Evolutionary conservation across 1,284 basidiomycete species (phyloP), one percentile per base, ranked within the genome.

Genomic region (Fereydounia khargensis): DNA sequence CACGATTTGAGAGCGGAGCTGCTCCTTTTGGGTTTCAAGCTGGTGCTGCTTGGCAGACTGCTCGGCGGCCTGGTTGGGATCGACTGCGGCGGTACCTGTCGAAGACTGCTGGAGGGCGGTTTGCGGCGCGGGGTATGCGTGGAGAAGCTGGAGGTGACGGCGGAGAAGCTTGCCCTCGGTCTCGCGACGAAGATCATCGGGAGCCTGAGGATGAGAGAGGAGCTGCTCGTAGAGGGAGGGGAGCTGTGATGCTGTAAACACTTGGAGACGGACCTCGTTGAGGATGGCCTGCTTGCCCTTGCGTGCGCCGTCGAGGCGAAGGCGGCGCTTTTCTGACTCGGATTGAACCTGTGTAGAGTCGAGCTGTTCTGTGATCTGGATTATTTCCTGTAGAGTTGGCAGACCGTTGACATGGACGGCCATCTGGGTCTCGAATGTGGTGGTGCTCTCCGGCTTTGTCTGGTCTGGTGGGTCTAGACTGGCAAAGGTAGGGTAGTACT

Each of bases 381-480:
- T 42, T 17, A 76, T 55, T 32, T 76, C 70, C 3, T 45, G 43
- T n/a, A 67, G 42, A 16, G 60, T 61, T 6, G 54, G 49, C 3
- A 76, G 56, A 17, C 59, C 53, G 28, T 64, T 58, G 62, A 88
- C 81, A 63, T 89, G 81, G 17, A 94, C 79, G 0, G 86, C 82
- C 6, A 77, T 76, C 77, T 95, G 77, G 82, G 59, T 76, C 54
- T 47, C 77, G 48, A 55, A 76, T 46, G 53, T 83, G 14, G 81
- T 78, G 8, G 77, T 65, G 27, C 54, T 50, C 4, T 77, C 75
- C 0, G 89, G 87, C 39, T 83, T 84, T 1, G 88, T 86, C 14
- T 84, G 82, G 72, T 94, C 88, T 0, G 87, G 86, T 2, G 79
- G 78, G 4, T 89, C 85, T 1, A 94, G 79, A 0, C 79, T 78